Percentiles rank a stretch among this genome's conserved stretches.
Evolutionary conservation across 495 filamentous ascomycete genomes (phyloP).

Genomic region (Penicillium nucicola): DNA sequence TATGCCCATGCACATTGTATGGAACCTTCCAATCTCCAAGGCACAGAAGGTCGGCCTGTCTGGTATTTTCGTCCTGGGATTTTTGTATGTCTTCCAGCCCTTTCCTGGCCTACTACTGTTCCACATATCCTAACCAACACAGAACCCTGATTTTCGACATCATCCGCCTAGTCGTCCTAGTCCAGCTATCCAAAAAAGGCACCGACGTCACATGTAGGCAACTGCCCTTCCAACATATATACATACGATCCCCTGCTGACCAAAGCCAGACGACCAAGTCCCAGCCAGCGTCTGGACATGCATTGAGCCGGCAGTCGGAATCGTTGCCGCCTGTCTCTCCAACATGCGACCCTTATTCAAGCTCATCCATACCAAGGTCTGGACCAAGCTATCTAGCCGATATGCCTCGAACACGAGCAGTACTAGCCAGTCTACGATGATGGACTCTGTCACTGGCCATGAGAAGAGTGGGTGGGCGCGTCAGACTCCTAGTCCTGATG

Average conservation of each 20-base stretch:
- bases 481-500: conserved; percentile 10
- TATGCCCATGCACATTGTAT: conserved; percentile 50
- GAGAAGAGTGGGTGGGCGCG: conserved; percentile 13
- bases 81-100: conserved; percentile 21
- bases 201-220: conserved; percentile 27
- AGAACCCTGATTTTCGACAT: conserved; percentile 31
- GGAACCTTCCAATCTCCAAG: conserved; percentile 36
- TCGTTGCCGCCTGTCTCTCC: conserved; percentile 31
- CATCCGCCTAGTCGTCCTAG: conserved; percentile 23
- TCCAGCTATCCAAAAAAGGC: conserved; percentile 17
- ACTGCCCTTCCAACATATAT: not conserved
- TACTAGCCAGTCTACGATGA: conserved; percentile 12
- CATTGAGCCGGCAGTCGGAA: conserved; percentile 34
- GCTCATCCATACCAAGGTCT: conserved; percentile 17
- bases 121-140: not conserved
- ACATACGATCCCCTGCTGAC: not conserved
- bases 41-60: conserved; percentile 36
- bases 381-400: conserved; percentile 1
- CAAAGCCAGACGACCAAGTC: conserved; percentile 25
- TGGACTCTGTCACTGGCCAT: not conserved
- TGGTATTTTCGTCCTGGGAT: conserved; percentile 40
- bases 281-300: conserved; percentile 34
- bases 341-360: conserved; percentile 36
- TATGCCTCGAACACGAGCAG: conserved; percentile 4
- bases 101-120: not conserved